Evolutionary conservation across 331 rosid genomes (phyloP).

Genomic region (Acacia concinna): DNA sequence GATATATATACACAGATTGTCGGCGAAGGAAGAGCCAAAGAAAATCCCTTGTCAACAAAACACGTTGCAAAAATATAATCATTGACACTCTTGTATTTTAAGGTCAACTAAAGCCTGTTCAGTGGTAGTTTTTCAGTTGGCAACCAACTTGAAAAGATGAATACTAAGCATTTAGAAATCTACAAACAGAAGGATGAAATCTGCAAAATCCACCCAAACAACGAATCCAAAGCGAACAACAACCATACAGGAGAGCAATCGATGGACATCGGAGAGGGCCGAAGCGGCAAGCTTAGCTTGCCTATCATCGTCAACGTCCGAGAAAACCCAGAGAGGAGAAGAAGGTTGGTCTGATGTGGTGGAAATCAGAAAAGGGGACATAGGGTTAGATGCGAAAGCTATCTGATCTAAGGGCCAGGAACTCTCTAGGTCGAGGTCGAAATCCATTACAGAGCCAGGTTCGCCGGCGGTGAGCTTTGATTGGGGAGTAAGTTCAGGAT

Average conservation of each 20-base stretch:
- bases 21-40: slow-evolving; percentile 1
- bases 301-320: slow-evolving; percentile 51
- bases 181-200: slow-evolving; percentile 1
- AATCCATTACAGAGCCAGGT: slow-evolving; percentile 58
- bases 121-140: slow-evolving; percentile 8
- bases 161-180: not conserved
- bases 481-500: slow-evolving; percentile 37
- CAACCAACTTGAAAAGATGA: slow-evolving; percentile 34
- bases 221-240: slow-evolving; percentile 17
- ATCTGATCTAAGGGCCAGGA: slow-evolving; percentile 84
- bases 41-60: not conserved
- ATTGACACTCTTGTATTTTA: slow-evolving; percentile 5
- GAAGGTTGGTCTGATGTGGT: slow-evolving; percentile 54
- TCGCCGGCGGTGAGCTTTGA: slow-evolving; percentile 28
- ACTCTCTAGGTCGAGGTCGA: slow-evolving; percentile 68
- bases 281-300: slow-evolving; percentile 36
- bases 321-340: slow-evolving; percentile 73
- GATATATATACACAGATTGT: not conserved
- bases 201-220: slow-evolving; percentile 21
- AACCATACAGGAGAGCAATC: slow-evolving; percentile 59
- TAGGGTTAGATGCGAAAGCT: slow-evolving; percentile 55
- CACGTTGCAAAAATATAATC: not conserved
- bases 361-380: slow-evolving; percentile 57
- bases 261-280: slow-evolving; percentile 44
- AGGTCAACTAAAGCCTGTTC: slow-evolving; percentile 22